phyloP scores from a whole-genome alignment of 768 basidiomycete species.

The Lepiota brunneoincarnata region DNA sequence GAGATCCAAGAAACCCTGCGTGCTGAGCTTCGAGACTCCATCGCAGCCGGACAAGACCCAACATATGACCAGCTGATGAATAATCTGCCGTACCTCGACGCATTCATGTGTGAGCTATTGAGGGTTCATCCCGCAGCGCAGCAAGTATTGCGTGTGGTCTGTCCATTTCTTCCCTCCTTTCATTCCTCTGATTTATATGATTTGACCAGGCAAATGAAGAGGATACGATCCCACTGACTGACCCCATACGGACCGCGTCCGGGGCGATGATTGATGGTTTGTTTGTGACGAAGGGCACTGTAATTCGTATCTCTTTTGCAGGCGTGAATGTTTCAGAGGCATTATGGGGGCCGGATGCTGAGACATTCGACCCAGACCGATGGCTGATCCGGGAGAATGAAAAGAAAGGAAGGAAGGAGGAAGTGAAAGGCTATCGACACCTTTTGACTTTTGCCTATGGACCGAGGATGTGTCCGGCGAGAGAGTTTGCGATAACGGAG shows the following conservation, averaged over 20 bases:
- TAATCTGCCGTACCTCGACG: conserved; percentile 52
- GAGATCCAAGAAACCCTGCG: conserved; percentile 46
- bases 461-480: conserved; percentile 46
- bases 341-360: conserved; percentile 61
- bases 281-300: conserved; percentile 44
- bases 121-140: conserved; percentile 34
- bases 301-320: conserved; percentile 37
- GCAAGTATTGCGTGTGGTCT: conserved; percentile 35
- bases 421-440: conserved; percentile 47
- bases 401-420: conserved; percentile 26
- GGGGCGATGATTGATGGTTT: conserved; percentile 40
- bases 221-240: conserved; percentile 53
- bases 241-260: conserved; percentile 38
- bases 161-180: conserved; percentile 2
- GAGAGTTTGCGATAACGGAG: conserved; percentile 42
- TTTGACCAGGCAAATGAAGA: conserved; percentile 41
- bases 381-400: conserved; percentile 42
- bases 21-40: conserved; percentile 36
- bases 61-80: conserved; percentile 48
- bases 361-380: conserved; percentile 58
- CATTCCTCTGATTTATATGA: not conserved
- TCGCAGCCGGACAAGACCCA: conserved; percentile 41
- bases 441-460: conserved; percentile 51
- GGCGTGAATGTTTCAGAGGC: conserved; percentile 47
- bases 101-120: conserved; percentile 38